Conservation (phyloP, 2,329 filamentous ascomycete species). For the Aspergillus proliferans region DNA sequence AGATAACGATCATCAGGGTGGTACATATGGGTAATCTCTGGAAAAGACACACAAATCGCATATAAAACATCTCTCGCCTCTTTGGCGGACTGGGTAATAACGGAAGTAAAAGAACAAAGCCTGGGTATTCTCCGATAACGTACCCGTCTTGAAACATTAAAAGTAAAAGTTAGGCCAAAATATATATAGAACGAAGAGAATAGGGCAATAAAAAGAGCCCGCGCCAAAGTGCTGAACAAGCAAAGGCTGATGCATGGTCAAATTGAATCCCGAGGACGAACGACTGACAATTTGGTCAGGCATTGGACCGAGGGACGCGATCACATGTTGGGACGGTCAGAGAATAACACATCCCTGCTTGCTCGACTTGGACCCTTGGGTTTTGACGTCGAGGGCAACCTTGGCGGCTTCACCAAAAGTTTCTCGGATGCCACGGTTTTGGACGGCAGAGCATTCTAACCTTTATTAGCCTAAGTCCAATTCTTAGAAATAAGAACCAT, state of each 20-base stretch:
- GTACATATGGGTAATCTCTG: neutral
- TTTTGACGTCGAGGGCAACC: conserved; percentile 64
- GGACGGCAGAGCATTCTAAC: conserved; percentile 92
- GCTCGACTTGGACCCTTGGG: conserved; percentile 28
- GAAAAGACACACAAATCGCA: neutral
- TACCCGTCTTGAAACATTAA: conserved; percentile 9
- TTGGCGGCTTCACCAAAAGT: conserved; percentile 96
- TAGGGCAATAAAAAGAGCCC: conserved; percentile 3
- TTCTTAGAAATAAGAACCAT: neutral
- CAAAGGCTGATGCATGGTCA: conserved; percentile 1
- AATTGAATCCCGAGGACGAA: neutral
- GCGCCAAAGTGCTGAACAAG: conserved; percentile 9
- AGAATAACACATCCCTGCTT: conserved; percentile 31
- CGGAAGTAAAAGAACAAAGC: neutral
- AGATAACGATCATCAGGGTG: neutral
- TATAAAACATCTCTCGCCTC: too few species aligned
- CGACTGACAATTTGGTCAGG: too few species aligned
- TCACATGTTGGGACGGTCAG: conserved; percentile 13
- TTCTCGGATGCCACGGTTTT: conserved; percentile 96
- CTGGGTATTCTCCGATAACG: conserved; percentile 1
- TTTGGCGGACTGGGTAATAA: neutral
- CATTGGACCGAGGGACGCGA: neutral
- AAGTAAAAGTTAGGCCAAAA: conserved; percentile 6
- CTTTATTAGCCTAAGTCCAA: neutral
- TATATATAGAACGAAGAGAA: conserved; percentile 17